Percentiles rank a stretch among this genome's conserved stretches.
Evolutionary conservation across 768 basidiomycete species (phyloP).

Genomic region (Leccinum rimulosum): DNA sequence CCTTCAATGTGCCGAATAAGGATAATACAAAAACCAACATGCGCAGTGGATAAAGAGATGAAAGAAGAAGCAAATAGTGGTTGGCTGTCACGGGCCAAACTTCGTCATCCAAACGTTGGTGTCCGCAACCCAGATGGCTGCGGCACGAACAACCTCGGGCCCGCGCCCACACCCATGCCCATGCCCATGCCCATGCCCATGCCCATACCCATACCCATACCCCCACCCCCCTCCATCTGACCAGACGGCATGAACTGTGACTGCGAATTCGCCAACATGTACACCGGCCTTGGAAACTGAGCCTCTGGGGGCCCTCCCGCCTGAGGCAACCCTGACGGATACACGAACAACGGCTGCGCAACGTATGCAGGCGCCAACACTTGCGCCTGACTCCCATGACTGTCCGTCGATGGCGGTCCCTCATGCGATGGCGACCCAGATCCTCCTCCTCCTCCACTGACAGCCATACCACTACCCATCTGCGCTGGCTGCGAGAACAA

Average conservation of each 20-base stretch:
- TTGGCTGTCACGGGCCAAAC: neutral
- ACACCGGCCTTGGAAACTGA: constrained; percentile 26
- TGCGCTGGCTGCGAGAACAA: constrained; percentile 25
- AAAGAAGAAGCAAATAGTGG: neutral
- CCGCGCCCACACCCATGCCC: neutral
- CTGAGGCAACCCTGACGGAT: constrained; percentile 31
- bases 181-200: neutral
- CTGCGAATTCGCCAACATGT: constrained; percentile 27
- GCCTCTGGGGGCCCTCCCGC: constrained; percentile 25
- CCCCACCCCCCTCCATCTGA: constrained; percentile 11
- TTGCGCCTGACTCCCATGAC: constrained; percentile 29
- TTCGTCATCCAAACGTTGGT: constrained; percentile 24
- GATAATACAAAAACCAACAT: neutral
- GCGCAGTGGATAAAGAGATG: neutral
- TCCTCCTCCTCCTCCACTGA: constrained; percentile 8
- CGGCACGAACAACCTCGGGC: constrained; percentile 22
- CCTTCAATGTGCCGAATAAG: no score
- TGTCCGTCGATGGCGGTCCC: constrained; percentile 29
- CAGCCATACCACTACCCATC: neutral
- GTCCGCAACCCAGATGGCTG: constrained; percentile 28
- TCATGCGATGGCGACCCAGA: constrained; percentile 33
- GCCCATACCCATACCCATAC: neutral
- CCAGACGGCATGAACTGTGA: constrained; percentile 25
- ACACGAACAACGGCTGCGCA: constrained; percentile 30
- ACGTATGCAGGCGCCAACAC: constrained; percentile 28